These are phyloP conservation scores for Pythium rishiriense DNA, from an alignment of 352 stramenopile genomes.

Conservation along the genomic window DNA sequence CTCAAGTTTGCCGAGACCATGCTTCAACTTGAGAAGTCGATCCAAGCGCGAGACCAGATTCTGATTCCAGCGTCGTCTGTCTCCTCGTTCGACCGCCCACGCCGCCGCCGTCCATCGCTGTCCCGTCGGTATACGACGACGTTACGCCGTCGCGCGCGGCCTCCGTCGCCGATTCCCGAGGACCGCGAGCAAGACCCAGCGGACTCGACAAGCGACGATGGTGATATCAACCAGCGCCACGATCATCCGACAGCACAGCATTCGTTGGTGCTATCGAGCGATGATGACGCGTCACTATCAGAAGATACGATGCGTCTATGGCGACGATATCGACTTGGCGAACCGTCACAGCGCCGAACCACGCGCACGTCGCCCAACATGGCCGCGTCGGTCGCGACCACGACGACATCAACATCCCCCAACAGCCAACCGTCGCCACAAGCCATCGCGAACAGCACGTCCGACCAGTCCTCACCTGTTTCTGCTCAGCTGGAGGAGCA, in stretches of 20 bases:
- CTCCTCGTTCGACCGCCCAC: too few relatives aligned
- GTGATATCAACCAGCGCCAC: background rate
- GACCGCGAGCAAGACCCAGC: slow-evolving; percentile 4
- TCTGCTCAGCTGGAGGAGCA: background rate
- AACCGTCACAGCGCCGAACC: background rate
- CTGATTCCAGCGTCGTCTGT: too few relatives aligned
- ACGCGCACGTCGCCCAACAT: background rate
- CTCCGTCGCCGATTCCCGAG: slow-evolving; percentile 4
- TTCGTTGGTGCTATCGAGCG: background rate
- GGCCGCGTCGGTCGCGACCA: slow-evolving; percentile 3
- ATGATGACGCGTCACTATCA: slow-evolving; percentile 1
- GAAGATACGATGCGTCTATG: slow-evolving; percentile 5
- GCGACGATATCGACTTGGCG: slow-evolving; percentile 12
- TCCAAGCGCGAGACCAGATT: slow-evolving; percentile 58
- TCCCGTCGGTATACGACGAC: background rate
- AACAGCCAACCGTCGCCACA: slow-evolving; percentile 14
- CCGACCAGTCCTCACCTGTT: background rate
- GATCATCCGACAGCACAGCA: background rate
- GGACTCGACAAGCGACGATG: slow-evolving; percentile 1
- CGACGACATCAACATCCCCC: slow-evolving; percentile 6
- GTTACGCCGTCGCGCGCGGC: background rate
- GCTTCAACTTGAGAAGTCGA: slow-evolving; percentile 64
- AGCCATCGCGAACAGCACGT: background rate
- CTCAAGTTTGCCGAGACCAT: slow-evolving; percentile 76
- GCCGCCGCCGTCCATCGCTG: background rate